phyloP scores from a whole-genome alignment of 305 asterid species.

The Fraxinus albicans region DNA sequence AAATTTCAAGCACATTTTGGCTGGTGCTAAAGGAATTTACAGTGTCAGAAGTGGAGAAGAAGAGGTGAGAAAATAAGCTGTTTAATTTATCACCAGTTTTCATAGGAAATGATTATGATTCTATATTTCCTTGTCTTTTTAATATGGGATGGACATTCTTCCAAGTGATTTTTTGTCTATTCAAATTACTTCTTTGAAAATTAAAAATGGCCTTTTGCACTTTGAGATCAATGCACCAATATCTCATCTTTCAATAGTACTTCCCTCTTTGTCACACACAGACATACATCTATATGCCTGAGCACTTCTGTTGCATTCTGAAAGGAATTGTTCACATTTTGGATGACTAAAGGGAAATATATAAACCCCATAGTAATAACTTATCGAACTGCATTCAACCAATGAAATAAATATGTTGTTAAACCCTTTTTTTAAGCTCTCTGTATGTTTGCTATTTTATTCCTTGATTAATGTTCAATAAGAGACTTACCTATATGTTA shows the following conservation, averaged over 20 bases:
- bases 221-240: background rate
- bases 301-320: background rate
- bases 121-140: too few species aligned
- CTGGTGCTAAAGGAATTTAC: background rate
- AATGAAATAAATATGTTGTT: background rate
- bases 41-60: background rate
- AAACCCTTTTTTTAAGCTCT: background rate
- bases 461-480: too few species aligned
- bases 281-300: background rate
- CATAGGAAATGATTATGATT: background rate
- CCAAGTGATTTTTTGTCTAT: background rate
- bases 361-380: background rate
- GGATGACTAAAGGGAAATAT: background rate
- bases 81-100: background rate
- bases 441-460: too few species aligned
- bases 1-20: background rate
- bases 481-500: too few species aligned
- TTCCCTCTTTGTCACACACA: background rate
- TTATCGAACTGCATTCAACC: background rate
- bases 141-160: background rate
- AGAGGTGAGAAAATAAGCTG: background rate
- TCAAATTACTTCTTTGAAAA: background rate
- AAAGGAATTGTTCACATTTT: background rate
- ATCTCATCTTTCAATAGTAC: background rate
- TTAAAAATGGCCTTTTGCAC: background rate